Conservation (phyloP, 441 rosid species). For the California macrophylla region DNA sequence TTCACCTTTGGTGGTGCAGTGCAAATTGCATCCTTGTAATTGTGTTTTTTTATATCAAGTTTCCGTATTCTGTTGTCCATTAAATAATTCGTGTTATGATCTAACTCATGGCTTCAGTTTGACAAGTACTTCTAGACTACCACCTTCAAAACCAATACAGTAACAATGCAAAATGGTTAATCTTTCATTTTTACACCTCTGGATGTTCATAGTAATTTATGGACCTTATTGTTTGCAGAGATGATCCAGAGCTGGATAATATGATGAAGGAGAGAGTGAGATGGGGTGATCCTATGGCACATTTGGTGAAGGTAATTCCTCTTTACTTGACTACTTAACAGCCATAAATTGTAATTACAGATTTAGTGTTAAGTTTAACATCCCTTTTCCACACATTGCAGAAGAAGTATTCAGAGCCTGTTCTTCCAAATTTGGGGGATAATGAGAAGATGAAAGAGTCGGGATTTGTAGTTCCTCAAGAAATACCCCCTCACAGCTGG, state of each 20-base stretch:
- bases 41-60: no score
- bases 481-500: slow-evolving; percentile 78
- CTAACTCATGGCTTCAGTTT: no score
- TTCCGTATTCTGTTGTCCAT: no score
- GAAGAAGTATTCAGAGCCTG: slow-evolving; percentile 40
- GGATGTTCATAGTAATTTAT: neutral
- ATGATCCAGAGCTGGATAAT: slow-evolving; percentile 77
- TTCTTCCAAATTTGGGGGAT: slow-evolving; percentile 65
- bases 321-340: neutral
- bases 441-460: slow-evolving; percentile 80
- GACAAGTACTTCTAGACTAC: no score
- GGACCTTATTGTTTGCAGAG: slow-evolving; percentile 37
- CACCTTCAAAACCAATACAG: no score
- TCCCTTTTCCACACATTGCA: slow-evolving; percentile 20
- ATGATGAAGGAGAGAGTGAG: slow-evolving; percentile 61
- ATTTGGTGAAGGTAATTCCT: slow-evolving; percentile 62
- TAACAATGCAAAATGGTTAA: no score
- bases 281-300: slow-evolving; percentile 96
- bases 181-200: neutral
- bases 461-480: slow-evolving; percentile 79
- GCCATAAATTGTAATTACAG: slow-evolving; percentile 1
- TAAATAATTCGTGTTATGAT: no score
- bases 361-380: neutral
- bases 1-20: no score
- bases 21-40: no score